Evolutionary conservation across 1,139 yeast genomes (phyloP).

Genomic region (Pichia terricola): DNA sequence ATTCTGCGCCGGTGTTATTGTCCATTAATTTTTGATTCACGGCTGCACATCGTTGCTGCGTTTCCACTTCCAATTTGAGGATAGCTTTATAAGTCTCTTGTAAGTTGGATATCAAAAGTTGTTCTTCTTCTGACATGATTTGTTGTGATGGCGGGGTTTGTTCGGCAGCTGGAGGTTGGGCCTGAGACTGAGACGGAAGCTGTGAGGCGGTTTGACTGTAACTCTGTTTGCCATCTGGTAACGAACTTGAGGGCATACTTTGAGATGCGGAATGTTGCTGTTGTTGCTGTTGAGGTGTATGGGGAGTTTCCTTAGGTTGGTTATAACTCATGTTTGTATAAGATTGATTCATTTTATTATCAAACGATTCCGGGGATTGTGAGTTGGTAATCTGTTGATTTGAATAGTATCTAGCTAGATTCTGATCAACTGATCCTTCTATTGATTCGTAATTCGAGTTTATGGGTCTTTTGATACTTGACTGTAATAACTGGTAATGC

Average conservation of each 20-base stretch:
- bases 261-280: slow-evolving; percentile 62
- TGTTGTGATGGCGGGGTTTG: slow-evolving; percentile 25
- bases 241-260: slow-evolving; percentile 32
- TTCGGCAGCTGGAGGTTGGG: slow-evolving; percentile 32
- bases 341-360: slow-evolving; percentile 2
- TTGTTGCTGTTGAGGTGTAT: slow-evolving; percentile 29
- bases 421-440: not conserved
- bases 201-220: not conserved
- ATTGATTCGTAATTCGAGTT: slow-evolving; percentile 4
- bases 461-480: slow-evolving; percentile 4
- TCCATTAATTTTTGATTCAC: slow-evolving; percentile 43
- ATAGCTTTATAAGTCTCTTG: slow-evolving; percentile 68
- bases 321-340: not conserved
- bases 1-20: slow-evolving; percentile 39
- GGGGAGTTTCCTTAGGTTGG: not conserved
- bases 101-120: slow-evolving; percentile 55
- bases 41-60: slow-evolving; percentile 58
- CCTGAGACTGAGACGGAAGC: slow-evolving; percentile 1
- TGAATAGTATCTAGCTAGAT: too few species aligned
- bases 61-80: slow-evolving; percentile 56
- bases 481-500: slow-evolving; percentile 4
- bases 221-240: slow-evolving; percentile 2
- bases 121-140: slow-evolving; percentile 55
- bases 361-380: slow-evolving; percentile 17
- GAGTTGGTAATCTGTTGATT: slow-evolving; percentile 3